These are phyloP conservation scores for Lojkania enalia DNA, from an alignment of 2,329 filamentous ascomycete genomes.

Conservation along the genomic window DNA sequence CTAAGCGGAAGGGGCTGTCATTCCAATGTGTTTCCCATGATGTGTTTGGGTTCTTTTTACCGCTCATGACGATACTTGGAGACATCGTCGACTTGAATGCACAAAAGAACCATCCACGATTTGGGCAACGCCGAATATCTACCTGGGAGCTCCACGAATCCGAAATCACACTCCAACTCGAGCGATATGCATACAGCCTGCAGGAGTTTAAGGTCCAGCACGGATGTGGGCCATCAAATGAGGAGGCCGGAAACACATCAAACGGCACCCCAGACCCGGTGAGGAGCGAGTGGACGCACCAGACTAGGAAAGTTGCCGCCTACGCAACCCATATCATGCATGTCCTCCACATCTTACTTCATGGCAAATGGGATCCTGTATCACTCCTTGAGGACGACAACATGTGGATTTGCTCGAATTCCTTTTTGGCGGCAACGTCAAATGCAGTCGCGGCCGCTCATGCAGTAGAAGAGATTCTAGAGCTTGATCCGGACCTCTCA, in stretches of 20 bases:
- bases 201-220: slow-evolving; percentile 64
- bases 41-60: slow-evolving; percentile 89
- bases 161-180: slow-evolving; percentile 79
- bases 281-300: slow-evolving; percentile 73
- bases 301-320: slow-evolving; percentile 82
- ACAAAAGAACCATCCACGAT: slow-evolving; percentile 83
- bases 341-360: slow-evolving; percentile 83
- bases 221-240: slow-evolving; percentile 35
- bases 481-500: slow-evolving; percentile 86
- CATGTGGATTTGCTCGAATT: slow-evolving; percentile 87
- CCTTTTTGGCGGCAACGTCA: slow-evolving; percentile 81
- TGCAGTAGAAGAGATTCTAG: slow-evolving; percentile 81
- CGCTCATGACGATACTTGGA: slow-evolving; percentile 89
- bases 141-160: slow-evolving; percentile 78
- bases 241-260: slow-evolving; percentile 37
- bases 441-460: slow-evolving; percentile 89
- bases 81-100: slow-evolving; percentile 91
- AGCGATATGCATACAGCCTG: slow-evolving; percentile 79
- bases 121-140: slow-evolving; percentile 73
- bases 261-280: slow-evolving; percentile 42
- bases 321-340: slow-evolving; percentile 95
- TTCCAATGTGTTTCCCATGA: slow-evolving; percentile 85
- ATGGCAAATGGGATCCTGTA: slow-evolving; percentile 93
- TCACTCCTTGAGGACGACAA: slow-evolving; percentile 88
- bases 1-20: slow-evolving; percentile 63